Base-by-base conservation (phyloP, 345 rosid species). In the Iberis pinnata region DNA sequence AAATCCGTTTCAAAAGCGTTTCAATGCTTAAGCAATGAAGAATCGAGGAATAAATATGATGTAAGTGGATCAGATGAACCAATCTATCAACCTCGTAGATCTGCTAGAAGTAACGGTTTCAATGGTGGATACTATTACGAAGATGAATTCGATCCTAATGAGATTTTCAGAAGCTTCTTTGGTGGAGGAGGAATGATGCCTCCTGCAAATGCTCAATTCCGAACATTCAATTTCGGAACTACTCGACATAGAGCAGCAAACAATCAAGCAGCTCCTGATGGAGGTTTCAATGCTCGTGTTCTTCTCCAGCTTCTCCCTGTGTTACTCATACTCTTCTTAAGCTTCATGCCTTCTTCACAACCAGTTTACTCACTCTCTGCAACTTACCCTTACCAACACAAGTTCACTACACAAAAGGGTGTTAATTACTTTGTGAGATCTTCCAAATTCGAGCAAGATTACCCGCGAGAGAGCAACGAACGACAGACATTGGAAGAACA, bases 91-190 rank as follows among this genome's bases (percentile, higher is more conserved):
- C 67, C 72, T 0, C 68, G 73, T 19, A 72, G 79, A 4, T 63
- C 90, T 6, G 43, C 78, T 0, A 70, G 77, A 32, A 75, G 58
- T 22, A 52, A 73, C 7, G 79, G 80, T 9, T 77, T 77, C 56
- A 80, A 73, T 48, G 80, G 85, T 12, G 64, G 60, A 26, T 58
- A 12, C 50, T 87, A 73, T 42, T 80, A 83, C 22, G 93, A 83
- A 14, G 69, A 76, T 43, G 98, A 88, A 24, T 70, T 88, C 22
- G 97, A 92, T 60, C 81, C 98, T 0, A 94, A 92, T 11, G 98
- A 92, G 75, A 83, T 92, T 44, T 92, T 92, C 51, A 75, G 98
- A 78, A 79, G 78, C 75, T 92, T 92, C 64, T 92, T 92, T 67
- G 87, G 77, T 11, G 97, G 96, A 4, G 95, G 96, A 7, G 89